Evolutionary conservation across 306 rosid genomes (phyloP).

Genomic region (Mucuna pruriens): DNA sequence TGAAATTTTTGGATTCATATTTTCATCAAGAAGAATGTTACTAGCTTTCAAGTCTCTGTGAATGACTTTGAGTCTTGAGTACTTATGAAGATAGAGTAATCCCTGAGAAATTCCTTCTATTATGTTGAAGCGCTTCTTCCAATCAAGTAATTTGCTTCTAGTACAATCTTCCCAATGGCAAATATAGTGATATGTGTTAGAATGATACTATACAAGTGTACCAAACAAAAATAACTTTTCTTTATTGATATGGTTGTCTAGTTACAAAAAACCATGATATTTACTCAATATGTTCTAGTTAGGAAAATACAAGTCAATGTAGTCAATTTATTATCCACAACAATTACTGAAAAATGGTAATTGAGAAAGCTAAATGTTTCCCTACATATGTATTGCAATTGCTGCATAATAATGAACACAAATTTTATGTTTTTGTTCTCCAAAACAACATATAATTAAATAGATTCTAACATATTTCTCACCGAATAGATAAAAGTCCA

Average conservation of each 20-base stretch:
- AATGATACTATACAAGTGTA: neutral
- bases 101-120: neutral
- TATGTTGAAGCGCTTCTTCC: neutral
- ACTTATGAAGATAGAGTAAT: neutral
- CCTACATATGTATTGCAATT: neutral
- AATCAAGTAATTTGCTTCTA: neutral
- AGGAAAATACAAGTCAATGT: neutral
- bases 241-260: neutral
- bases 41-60: neutral
- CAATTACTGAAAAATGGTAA: neutral
- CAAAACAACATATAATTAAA: neutral
- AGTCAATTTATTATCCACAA: neutral
- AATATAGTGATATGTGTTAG: neutral
- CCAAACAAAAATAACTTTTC: too few relatives aligned
- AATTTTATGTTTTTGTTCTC: neutral
- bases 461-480: neutral
- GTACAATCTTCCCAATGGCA: neutral
- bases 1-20: neutral
- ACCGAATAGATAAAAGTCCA: conserved; percentile 43
- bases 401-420: neutral
- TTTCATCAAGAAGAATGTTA: neutral
- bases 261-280: neutral
- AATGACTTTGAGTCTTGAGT: neutral
- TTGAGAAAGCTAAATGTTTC: neutral
- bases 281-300: neutral